Conservation (phyloP, 768 basidiomycete genomes). For the Suillus subluteus region DNA sequence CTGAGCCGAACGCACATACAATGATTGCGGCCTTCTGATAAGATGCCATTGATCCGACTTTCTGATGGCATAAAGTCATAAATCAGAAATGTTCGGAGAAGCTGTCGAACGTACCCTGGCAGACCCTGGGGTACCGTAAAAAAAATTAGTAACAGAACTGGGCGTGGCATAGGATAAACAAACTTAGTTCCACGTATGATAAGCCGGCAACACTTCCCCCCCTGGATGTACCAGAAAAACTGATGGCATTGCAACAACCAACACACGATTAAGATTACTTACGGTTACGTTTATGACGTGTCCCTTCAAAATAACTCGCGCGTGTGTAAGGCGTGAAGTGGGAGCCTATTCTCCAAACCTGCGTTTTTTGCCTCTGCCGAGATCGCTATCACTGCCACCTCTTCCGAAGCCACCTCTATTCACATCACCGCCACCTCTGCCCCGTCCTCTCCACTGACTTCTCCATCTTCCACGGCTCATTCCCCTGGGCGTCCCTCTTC, state of each 20-base stretch:
- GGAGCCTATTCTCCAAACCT: neutral
- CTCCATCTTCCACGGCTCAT: conserved; percentile 3
- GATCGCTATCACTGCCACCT: neutral
- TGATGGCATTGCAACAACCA: neutral
- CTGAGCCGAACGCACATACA: neutral
- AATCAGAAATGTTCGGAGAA: neutral
- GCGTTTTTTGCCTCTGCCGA: neutral
- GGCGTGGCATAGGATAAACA: neutral
- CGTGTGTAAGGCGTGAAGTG: too few species aligned
- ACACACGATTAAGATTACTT: neutral
- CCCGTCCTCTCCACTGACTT: conserved; percentile 41
- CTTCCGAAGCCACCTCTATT: conserved; percentile 1
- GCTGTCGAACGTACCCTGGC: neutral
- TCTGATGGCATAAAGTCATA: neutral
- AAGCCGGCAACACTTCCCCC: neutral
- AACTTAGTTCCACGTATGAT: neutral
- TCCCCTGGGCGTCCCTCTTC: neutral
- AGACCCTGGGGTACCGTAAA: neutral
- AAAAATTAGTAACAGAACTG: neutral
- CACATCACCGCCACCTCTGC: conserved; percentile 45
- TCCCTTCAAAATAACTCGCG: neutral
- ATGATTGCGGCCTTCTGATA: neutral
- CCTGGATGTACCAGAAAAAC: neutral
- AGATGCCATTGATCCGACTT: neutral
- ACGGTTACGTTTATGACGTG: neutral